Evolutionary conservation across 202 grass and related monocot species (phyloP).

Genomic region (Panicum hallii): DNA sequence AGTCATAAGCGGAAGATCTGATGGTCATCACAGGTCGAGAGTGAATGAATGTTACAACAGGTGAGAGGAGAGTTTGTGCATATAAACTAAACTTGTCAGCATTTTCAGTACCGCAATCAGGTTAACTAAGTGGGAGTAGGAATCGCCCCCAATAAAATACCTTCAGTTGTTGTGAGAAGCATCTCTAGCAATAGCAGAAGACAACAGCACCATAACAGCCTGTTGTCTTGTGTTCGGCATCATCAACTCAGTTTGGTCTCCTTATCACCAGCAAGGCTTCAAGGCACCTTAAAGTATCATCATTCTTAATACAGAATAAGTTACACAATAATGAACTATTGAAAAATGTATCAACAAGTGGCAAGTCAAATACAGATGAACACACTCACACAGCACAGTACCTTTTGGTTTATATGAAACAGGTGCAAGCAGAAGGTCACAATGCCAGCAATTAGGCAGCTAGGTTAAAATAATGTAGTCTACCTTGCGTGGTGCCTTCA

Average conservation of each 20-base stretch:
- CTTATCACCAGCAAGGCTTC: constrained; percentile 45
- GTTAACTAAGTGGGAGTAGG: constrained; percentile 4
- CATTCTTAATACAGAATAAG: constrained; percentile 27
- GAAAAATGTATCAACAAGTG: constrained; percentile 22
- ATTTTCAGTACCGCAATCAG: not conserved
- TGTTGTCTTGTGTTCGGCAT: constrained; percentile 44
- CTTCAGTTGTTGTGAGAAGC: constrained; percentile 23
- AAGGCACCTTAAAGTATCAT: constrained; percentile 26
- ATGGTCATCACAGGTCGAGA: constrained; percentile 2
- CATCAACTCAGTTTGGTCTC: constrained; percentile 44
- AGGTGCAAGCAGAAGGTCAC: constrained; percentile 15
- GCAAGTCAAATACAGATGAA: constrained; percentile 9
- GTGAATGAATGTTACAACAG: not conserved
- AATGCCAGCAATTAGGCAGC: not conserved
- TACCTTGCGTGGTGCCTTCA: not conserved
- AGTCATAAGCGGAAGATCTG: not conserved
- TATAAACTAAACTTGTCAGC: constrained; percentile 16
- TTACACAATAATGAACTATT: constrained; percentile 10
- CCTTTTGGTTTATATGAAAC: constrained; percentile 11
- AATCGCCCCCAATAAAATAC: constrained; percentile 18
- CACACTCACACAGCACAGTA: constrained; percentile 5
- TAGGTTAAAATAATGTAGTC: constrained; percentile 19
- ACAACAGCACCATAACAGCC: constrained; percentile 38
- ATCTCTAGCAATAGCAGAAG: constrained; percentile 28
- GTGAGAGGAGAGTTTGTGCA: not conserved